These are phyloP conservation scores for Lachancea fermentati DNA, from an alignment of 805 yeast genomes.

Conservation along the genomic window DNA sequence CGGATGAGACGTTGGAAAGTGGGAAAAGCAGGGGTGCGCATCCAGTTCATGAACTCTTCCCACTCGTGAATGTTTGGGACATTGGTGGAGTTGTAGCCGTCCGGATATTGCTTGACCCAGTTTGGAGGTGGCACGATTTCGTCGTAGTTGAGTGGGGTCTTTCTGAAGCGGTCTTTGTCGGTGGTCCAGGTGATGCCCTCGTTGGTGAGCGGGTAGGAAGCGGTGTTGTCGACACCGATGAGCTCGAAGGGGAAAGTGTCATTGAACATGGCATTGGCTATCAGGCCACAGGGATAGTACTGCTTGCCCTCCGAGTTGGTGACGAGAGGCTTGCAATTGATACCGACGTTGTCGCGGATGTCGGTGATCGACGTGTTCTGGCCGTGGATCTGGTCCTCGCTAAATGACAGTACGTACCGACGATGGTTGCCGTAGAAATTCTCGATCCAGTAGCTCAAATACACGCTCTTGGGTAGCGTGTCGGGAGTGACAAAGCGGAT, in stretches of 20 bases:
- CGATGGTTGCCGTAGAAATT: conserved; percentile 93
- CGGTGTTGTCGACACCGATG: conserved; percentile 17
- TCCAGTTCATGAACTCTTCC: conserved; percentile 94
- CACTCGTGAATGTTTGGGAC: conserved; percentile 69
- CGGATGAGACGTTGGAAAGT: conserved; percentile 59
- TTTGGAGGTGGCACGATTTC: conserved; percentile 92
- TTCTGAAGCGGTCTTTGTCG: conserved; percentile 67
- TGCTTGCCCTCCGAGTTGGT: conserved; percentile 48
- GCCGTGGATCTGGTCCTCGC: conserved; percentile 81
- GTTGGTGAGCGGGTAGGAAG: conserved; percentile 33
- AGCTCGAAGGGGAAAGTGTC: conserved; percentile 59
- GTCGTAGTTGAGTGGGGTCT: conserved; percentile 57
- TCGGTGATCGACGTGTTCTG: conserved; percentile 50
- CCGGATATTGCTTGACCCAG: conserved; percentile 74
- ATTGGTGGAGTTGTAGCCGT: conserved; percentile 82
- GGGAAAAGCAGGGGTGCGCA: conserved; percentile 80
- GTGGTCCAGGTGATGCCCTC: conserved; percentile 79
- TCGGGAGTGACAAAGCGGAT: conserved; percentile 68
- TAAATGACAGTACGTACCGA: conserved; percentile 83
- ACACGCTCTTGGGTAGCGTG: conserved; percentile 69
- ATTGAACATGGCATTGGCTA: conserved; percentile 88
- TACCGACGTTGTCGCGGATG: conserved; percentile 45
- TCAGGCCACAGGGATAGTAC: conserved; percentile 90
- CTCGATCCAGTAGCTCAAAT: conserved; percentile 73
- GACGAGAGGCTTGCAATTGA: conserved; percentile 62